These are phyloP conservation scores for Platanus orientalis DNA, from an alignment of 164 flowering plant genomes.

Conservation along the genomic window DNA sequence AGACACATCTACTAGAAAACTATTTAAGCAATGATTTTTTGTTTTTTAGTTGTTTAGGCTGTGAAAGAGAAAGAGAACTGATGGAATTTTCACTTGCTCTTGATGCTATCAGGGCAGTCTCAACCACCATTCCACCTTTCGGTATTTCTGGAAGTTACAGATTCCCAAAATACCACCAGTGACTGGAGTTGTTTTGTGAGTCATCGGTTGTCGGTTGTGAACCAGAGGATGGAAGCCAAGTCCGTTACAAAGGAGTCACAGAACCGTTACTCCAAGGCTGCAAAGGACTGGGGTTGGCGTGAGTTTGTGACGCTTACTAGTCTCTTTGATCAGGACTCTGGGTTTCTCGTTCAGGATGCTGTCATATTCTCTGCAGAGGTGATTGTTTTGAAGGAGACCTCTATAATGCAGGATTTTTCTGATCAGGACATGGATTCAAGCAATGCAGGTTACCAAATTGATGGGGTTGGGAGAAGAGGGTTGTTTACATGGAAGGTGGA, in stretches of 20 bases:
- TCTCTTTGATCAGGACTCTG: slow-evolving; percentile 97
- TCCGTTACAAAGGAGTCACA: slow-evolving; percentile 95
- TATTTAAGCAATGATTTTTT: background rate
- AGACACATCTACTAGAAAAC: slow-evolving; percentile 7
- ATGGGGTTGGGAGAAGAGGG: slow-evolving; percentile 46
- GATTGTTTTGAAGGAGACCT: slow-evolving; percentile 90
- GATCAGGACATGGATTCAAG: slow-evolving; percentile 44
- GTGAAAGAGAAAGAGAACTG: slow-evolving; percentile 21
- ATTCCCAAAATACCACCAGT: slow-evolving; percentile 77
- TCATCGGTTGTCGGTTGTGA: slow-evolving; percentile 92
- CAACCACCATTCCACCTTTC: slow-evolving; percentile 99
- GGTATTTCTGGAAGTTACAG: slow-evolving; percentile 96
- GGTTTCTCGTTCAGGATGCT: slow-evolving; percentile 88
- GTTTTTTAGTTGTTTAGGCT: slow-evolving; percentile 1
- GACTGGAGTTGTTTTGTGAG: slow-evolving; percentile 99
- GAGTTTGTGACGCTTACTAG: slow-evolving; percentile 96
- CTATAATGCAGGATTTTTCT: slow-evolving; percentile 58
- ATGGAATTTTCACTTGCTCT: slow-evolving; percentile 27
- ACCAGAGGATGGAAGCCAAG: slow-evolving; percentile 90
- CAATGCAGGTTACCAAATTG: slow-evolving; percentile 34
- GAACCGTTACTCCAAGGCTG: slow-evolving; percentile 96
- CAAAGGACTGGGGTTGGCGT: slow-evolving; percentile 99
- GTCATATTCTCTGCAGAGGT: slow-evolving; percentile 96
- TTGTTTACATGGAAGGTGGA: slow-evolving; percentile 97
- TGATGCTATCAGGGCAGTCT: slow-evolving; percentile 95